phyloP scores from a whole-genome alignment of 495 filamentous ascomycete genomes.

The Aeminium ludgeri region DNA sequence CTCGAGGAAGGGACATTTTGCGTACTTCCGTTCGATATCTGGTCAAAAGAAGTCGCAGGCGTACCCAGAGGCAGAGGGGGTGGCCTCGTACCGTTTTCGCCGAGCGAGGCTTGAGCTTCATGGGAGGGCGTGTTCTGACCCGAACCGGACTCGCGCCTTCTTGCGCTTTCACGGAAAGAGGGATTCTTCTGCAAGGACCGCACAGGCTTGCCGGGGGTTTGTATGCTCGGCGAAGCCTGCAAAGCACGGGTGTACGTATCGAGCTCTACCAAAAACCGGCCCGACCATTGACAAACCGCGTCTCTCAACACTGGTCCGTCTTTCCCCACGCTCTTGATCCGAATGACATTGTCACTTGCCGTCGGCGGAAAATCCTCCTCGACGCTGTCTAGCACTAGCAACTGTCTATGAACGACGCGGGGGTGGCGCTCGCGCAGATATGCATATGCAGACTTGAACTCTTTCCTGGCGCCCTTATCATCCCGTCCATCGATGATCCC shows the following conservation, averaged over 20 bases:
- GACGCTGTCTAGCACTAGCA: slow-evolving; percentile 60
- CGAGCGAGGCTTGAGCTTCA: slow-evolving; percentile 6
- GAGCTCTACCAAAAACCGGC: slow-evolving; percentile 70
- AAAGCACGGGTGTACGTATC: slow-evolving; percentile 70
- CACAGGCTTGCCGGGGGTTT: slow-evolving; percentile 46
- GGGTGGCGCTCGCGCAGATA: slow-evolving; percentile 45
- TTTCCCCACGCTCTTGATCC: slow-evolving; percentile 65
- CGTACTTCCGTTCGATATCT: slow-evolving; percentile 4
- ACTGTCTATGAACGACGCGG: slow-evolving; percentile 57
- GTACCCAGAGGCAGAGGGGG: not conserved
- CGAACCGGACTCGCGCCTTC: slow-evolving; percentile 1
- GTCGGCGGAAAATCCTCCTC: slow-evolving; percentile 13
- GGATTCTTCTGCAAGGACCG: slow-evolving; percentile 10
- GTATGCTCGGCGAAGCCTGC: slow-evolving; percentile 61
- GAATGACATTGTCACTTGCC: slow-evolving; percentile 30
- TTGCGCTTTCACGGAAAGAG: slow-evolving; percentile 5
- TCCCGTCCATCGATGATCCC: slow-evolving; percentile 50
- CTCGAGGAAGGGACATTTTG: slow-evolving; percentile 15
- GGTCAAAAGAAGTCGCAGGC: slow-evolving; percentile 9
- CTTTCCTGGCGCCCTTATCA: not conserved
- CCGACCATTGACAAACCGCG: slow-evolving; percentile 81
- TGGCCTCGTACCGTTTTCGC: not conserved
- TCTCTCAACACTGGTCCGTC: slow-evolving; percentile 39
- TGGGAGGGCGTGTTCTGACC: slow-evolving; percentile 3
- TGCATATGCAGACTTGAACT: slow-evolving; percentile 46